Evolutionary conservation across 169 alveolate species (phyloP), one percentile per base, ranked within the genome.

Genomic region (Theileria annulata): DNA sequence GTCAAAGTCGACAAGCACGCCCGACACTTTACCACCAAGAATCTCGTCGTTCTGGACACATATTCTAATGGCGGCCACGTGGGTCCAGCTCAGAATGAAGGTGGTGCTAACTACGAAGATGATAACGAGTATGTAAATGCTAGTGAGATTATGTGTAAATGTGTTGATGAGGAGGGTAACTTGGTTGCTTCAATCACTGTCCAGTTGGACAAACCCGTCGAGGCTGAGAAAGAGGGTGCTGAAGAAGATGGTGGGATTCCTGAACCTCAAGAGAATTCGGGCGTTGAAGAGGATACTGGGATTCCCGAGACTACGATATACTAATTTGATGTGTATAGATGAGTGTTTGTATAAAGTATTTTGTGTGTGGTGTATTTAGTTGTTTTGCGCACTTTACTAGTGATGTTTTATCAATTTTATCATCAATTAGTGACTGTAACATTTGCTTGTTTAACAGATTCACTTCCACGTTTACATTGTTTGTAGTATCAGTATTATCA

Each of bases 151-250:
- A 47, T 37, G 54, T 82, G 89, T 69, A 67, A 48, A 58, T 82
- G 89, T 27, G 58, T 47, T 54, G 66, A 71, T 33, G 79, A 28
- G 25, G 76, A 74, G 48, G 85, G 85, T 2, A 60, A 63, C 31
- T 9, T 71, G 4, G 25, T 82, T 81, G 82, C 89, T 10, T 75
- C 77, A 12, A 82, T 82, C 21, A 56, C 51, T n/a, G 79, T 72
- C 28, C 42, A n/a, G 23, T 3, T 28, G 3, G 51, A 42, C 13
- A 42, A 42, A 42, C 15, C 51, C 13, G 15, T 1, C 15, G 15
- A 42, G 19, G 6, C 51, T 42, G 51, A 42, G 6, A 8, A 42
- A 42, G 51, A 42, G 0, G 51, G 15, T 17, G 6, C 51, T 1
- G 51, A 8, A 42, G 51, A 42, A 35, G 47, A 5, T 3, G 47